Percentiles rank a stretch among this genome's conserved stretches.
These are phyloP conservation scores for Exophiala lecanii-corni DNA, from an alignment of 2,329 filamentous ascomycete species.

Conservation along the genomic window DNA sequence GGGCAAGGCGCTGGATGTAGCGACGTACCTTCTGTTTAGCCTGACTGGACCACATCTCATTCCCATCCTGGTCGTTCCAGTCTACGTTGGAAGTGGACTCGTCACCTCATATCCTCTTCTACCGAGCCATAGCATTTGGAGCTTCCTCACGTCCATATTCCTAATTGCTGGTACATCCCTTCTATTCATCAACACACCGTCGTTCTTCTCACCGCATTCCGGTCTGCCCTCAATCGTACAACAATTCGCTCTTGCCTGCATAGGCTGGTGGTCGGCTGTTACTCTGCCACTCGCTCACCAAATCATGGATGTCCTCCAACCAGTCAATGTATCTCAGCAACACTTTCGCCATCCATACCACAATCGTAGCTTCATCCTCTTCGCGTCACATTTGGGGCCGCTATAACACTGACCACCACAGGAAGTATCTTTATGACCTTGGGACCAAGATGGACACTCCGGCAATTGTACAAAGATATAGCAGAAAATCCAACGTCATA, in stretches of 20 bases:
- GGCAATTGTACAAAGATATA: not conserved
- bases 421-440: conserved; percentile 20
- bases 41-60: conserved; percentile 14
- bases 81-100: conserved; percentile 17
- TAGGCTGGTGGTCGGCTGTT: conserved; percentile 18
- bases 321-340: not conserved
- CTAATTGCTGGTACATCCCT: conserved; percentile 12
- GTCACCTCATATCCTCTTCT: conserved; percentile 8
- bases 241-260: conserved; percentile 17
- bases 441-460: conserved; percentile 6
- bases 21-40: conserved; percentile 16
- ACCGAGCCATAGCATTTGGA: conserved; percentile 18
- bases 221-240: conserved; percentile 11
- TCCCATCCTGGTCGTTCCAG: conserved; percentile 7
- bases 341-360: conserved; percentile 14
- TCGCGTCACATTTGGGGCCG: conserved; percentile 14
- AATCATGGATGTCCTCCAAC: conserved; percentile 16
- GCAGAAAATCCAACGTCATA: not conserved
- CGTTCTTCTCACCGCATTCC: not conserved
- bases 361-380: conserved; percentile 17
- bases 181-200: conserved; percentile 12
- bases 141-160: conserved; percentile 11
- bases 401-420: conserved; percentile 10
- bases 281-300: conserved; percentile 15
- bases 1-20: conserved; percentile 10